phyloP scores from a whole-genome alignment of 2,329 filamentous ascomycete species.

The Paecilomyces niveus region DNA sequence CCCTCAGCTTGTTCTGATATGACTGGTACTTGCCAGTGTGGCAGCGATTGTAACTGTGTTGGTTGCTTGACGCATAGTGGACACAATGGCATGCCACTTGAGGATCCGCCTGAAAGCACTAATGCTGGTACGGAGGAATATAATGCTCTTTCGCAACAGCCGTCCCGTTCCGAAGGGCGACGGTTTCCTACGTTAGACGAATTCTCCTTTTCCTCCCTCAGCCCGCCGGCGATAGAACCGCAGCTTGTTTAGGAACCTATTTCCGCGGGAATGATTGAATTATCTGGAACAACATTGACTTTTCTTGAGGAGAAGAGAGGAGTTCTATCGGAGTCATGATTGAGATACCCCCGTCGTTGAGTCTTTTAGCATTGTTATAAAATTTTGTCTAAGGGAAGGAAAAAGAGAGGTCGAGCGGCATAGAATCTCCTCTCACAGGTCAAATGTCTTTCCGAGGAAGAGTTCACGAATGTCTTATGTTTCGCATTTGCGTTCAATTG shows the following conservation, averaged over 20 bases:
- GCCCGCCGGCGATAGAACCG: conserved; percentile 3
- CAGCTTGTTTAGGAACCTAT: background rate
- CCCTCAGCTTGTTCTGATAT: conserved; percentile 38
- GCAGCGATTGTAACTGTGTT: conserved; percentile 46
- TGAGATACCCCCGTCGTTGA: conserved; percentile 5
- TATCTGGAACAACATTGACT: background rate
- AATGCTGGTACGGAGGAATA: conserved; percentile 3
- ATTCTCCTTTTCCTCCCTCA: conserved; percentile 6
- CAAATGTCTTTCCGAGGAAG: background rate
- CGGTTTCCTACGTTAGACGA: conserved; percentile 3
- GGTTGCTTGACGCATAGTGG: conserved; percentile 47
- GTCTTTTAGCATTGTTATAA: background rate
- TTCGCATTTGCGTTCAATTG: background rate
- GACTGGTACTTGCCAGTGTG: conserved; percentile 46
- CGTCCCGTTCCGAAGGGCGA: background rate
- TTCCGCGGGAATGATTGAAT: background rate
- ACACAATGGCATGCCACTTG: conserved; percentile 38
- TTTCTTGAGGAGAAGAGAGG: background rate
- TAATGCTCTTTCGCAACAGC: background rate
- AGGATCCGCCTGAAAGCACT: conserved; percentile 11
- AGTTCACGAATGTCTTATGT: background rate
- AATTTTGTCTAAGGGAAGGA: background rate
- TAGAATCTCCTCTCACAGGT: background rate
- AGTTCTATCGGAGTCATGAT: conserved; percentile 1
- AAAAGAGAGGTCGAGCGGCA: background rate